Evolutionary conservation across 805 yeast species (phyloP).

Genomic region (Pichia californica): DNA sequence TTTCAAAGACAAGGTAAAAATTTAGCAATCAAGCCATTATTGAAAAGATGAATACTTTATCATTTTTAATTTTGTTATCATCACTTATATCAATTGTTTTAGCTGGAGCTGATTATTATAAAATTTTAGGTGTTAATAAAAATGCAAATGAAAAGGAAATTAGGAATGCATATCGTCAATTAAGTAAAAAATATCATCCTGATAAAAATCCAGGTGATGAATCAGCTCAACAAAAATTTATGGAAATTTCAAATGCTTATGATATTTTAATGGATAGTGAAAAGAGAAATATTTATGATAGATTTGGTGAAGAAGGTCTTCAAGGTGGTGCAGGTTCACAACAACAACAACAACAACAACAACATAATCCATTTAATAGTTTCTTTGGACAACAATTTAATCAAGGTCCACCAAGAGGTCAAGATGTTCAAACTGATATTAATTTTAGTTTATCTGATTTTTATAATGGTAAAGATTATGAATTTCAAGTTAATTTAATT

Average conservation of each 20-base stretch:
- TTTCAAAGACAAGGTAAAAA: too few relatives aligned
- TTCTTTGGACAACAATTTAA: constrained; percentile 39
- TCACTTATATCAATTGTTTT: constrained; percentile 15
- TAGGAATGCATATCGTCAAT: constrained; percentile 74
- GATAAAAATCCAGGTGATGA: constrained; percentile 85
- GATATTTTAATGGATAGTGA: constrained; percentile 72
- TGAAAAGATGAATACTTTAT: neutral
- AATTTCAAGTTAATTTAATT: constrained; percentile 60
- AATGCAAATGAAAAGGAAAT: constrained; percentile 75
- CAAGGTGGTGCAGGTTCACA: constrained; percentile 53
- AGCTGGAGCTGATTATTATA: constrained; percentile 38
- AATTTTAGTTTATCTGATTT: constrained; percentile 57
- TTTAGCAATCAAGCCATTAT: too few relatives aligned
- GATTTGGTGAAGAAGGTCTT: constrained; percentile 70
- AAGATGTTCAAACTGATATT: constrained; percentile 50
- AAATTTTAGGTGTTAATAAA: constrained; percentile 61
- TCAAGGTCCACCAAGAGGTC: constrained; percentile 48
- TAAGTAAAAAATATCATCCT: constrained; percentile 87
- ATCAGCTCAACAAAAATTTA: constrained; percentile 77
- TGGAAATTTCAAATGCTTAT: constrained; percentile 90
- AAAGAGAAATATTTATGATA: constrained; percentile 63
- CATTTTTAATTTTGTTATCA: constrained; percentile 1
- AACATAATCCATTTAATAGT: constrained; percentile 57
- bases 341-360: constrained; percentile 33
- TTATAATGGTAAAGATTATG: constrained; percentile 60